A percentile compares a stretch with the other conserved stretches of the same genome.
Conservation (phyloP, 352 stramenopile species). For the Globisporangium cederbergense region DNA sequence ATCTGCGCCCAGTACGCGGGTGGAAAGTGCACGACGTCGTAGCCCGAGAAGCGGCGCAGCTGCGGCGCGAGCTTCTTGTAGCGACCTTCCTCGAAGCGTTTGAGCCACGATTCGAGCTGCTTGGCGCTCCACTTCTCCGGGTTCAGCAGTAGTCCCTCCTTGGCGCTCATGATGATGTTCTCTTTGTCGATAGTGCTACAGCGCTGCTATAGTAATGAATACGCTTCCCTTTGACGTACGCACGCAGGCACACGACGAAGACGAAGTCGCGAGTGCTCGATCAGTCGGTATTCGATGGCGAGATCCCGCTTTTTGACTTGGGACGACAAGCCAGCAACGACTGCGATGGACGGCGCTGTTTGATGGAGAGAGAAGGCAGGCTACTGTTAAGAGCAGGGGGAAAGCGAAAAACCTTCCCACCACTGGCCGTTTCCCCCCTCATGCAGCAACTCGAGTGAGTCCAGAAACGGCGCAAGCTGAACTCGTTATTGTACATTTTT, state of each 20-base stretch:
- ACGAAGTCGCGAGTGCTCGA: not conserved
- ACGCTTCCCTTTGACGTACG: not conserved
- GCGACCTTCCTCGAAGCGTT: conserved; percentile 66
- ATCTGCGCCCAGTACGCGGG: conserved; percentile 55
- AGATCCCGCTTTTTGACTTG: not conserved
- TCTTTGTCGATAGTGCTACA: conserved; percentile 39
- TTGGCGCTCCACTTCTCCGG: conserved; percentile 78
- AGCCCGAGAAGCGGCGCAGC: conserved; percentile 57
- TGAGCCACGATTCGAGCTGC: conserved; percentile 77
- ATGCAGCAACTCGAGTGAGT: not conserved
- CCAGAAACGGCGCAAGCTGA: not conserved
- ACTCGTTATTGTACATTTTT: conserved; percentile 2
- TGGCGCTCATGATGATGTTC: conserved; percentile 72
- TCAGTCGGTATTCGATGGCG: not conserved
- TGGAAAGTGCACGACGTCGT: conserved; percentile 67
- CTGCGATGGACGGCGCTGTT: not conserved
- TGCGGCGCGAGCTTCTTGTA: conserved; percentile 51
- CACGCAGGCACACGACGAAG: not conserved
- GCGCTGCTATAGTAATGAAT: not conserved
- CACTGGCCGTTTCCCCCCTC: not conserved
- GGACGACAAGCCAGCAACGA: not conserved
- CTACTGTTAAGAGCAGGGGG: conserved; percentile 1
- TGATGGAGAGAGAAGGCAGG: not conserved
- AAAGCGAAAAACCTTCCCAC: not conserved
- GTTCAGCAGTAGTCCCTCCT: conserved; percentile 80